phyloP scores from a whole-genome alignment of 1,284 basidiomycete species.

The Kalmanozyma brasiliensis region DNA sequence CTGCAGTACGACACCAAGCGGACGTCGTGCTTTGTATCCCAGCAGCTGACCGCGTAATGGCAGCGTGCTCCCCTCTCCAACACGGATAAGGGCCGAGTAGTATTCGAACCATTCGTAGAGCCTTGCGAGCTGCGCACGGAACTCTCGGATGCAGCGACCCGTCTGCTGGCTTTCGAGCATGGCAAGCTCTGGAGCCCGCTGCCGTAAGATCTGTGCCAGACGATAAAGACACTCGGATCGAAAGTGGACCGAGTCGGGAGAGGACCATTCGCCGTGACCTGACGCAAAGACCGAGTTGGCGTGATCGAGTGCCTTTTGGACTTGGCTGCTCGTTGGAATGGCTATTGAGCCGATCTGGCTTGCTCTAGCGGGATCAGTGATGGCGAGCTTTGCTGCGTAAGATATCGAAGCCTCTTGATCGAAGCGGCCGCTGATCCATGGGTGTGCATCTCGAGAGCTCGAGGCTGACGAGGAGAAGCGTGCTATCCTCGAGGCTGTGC shows the following conservation, averaged over 20 bases:
- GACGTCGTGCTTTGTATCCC: conserved; percentile 80
- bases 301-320: conserved; percentile 13
- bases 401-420: background rate
- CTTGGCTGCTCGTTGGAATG: conserved; percentile 20
- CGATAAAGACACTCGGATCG: conserved; percentile 26
- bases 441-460: background rate
- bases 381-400: conserved; percentile 5
- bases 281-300: conserved; percentile 19
- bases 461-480: conserved; percentile 1
- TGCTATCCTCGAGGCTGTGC: background rate
- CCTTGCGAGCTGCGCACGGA: conserved; percentile 30
- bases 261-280: conserved; percentile 25
- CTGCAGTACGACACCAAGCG: conserved; percentile 83
- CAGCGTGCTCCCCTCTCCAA: conserved; percentile 58
- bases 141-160: conserved; percentile 33
- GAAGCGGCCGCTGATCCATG: conserved; percentile 27
- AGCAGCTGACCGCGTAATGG: conserved; percentile 80
- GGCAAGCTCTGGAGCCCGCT: conserved; percentile 24
- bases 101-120: conserved; percentile 44
- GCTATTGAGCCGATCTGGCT: conserved; percentile 14
- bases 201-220: conserved; percentile 20
- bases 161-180: conserved; percentile 29
- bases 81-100: conserved; percentile 15
- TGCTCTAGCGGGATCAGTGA: conserved; percentile 19
- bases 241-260: conserved; percentile 16